phyloP scores from a whole-genome alignment of 2,329 filamentous ascomycete species.

The Ascomycota sp. region DNA sequence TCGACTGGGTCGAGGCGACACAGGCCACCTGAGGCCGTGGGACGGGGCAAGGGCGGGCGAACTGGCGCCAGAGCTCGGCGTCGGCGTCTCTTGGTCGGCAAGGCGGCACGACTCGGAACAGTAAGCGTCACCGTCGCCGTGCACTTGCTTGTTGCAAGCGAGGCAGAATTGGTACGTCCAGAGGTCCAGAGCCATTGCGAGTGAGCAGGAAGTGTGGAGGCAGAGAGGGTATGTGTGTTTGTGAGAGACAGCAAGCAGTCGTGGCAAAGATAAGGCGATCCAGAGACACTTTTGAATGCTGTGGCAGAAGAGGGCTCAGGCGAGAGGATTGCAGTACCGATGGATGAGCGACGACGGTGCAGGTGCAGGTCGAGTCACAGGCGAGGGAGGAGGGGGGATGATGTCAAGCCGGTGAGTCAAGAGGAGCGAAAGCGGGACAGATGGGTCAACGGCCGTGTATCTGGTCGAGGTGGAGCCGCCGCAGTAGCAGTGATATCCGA shows the following conservation, averaged over 20 bases:
- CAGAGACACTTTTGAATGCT: background rate
- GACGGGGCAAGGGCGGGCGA: constrained; percentile 28
- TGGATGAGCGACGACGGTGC: background rate
- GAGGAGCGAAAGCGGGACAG: constrained; percentile 4
- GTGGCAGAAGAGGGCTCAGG: background rate
- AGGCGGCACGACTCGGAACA: constrained; percentile 85
- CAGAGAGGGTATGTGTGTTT: background rate
- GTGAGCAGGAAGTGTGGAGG: background rate
- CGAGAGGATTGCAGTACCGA: constrained; percentile 1
- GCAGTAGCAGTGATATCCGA: no score
- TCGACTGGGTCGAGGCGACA: constrained; percentile 7
- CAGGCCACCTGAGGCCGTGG: constrained; percentile 29
- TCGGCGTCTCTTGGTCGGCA: constrained; percentile 59
- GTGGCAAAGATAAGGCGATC: background rate
- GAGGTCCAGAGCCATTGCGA: constrained; percentile 33
- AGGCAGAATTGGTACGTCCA: constrained; percentile 92
- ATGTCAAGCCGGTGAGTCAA: constrained; percentile 5
- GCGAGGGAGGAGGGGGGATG: constrained; percentile 1
- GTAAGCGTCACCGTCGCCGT: constrained; percentile 64
- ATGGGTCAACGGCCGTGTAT: background rate
- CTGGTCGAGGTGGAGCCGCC: constrained; percentile 1
- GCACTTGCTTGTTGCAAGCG: constrained; percentile 59
- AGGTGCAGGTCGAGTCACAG: no score
- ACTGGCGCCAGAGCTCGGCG: constrained; percentile 34
- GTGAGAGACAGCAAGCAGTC: background rate